A percentile compares a stretch with the other conserved stretches of the same genome.
Conservation (phyloP, 2,329 filamentous ascomycete species). For the Sphaerulina musiva region DNA sequence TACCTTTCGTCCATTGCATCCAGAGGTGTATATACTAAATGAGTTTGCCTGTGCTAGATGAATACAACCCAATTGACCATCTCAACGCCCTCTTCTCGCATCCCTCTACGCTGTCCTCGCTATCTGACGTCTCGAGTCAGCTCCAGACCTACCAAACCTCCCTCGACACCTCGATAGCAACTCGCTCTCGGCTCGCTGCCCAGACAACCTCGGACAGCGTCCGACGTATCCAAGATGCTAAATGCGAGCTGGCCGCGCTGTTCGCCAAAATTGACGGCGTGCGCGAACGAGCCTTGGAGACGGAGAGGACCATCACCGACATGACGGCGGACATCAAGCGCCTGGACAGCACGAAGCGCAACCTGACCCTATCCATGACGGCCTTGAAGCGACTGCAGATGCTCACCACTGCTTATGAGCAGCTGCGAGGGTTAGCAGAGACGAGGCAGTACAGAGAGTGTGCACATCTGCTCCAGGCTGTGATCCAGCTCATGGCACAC, state of each 20-base stretch:
- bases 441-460: slow-evolving; percentile 91
- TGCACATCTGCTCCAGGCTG: slow-evolving; percentile 85
- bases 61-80: slow-evolving; percentile 90
- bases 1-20: not conserved
- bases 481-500: slow-evolving; percentile 95
- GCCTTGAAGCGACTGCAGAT: slow-evolving; percentile 95
- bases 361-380: slow-evolving; percentile 95
- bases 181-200: slow-evolving; percentile 60
- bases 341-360: slow-evolving; percentile 91
- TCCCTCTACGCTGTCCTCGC: slow-evolving; percentile 72
- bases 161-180: slow-evolving; percentile 69
- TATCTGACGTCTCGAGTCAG: slow-evolving; percentile 64
- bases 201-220: slow-evolving; percentile 85
- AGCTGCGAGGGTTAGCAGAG: slow-evolving; percentile 74
- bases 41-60: slow-evolving; percentile 42
- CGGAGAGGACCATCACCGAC: slow-evolving; percentile 90
- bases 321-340: slow-evolving; percentile 99
- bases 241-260: slow-evolving; percentile 78
- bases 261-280: slow-evolving; percentile 95
- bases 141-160: slow-evolving; percentile 73
- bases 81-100: slow-evolving; percentile 91
- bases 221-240: slow-evolving; percentile 82
- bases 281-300: slow-evolving; percentile 78
- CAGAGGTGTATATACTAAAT: not conserved
- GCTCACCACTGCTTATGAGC: slow-evolving; percentile 98